These are phyloP conservation scores for Capniomyces stellatus DNA, from an alignment of 371 early-diverging fungal species.

Conservation along the genomic window DNA sequence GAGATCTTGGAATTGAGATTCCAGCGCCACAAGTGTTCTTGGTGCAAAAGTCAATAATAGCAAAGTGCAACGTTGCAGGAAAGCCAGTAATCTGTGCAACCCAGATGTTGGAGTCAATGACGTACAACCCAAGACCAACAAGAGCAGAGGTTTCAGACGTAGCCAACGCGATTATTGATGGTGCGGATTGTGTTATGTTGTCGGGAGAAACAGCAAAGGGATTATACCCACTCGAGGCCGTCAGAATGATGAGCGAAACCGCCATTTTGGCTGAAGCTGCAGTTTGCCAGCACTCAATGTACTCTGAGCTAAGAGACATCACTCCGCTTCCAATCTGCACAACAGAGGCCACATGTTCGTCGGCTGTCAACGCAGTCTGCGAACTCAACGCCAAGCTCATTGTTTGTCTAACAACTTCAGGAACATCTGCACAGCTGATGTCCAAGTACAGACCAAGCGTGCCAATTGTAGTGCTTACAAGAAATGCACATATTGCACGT, in stretches of 20 bases:
- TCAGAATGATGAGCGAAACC: constrained; percentile 58
- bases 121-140: constrained; percentile 86
- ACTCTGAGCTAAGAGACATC: constrained; percentile 58
- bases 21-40: constrained; percentile 80
- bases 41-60: constrained; percentile 94
- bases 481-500: constrained; percentile 66
- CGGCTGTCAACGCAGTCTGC: constrained; percentile 77
- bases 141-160: constrained; percentile 98
- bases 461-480: constrained; percentile 83
- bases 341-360: constrained; percentile 83
- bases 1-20: constrained; percentile 96
- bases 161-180: constrained; percentile 94
- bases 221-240: constrained; percentile 56
- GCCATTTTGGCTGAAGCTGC: constrained; percentile 56
- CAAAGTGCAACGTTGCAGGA: constrained; percentile 79
- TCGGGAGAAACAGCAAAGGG: constrained; percentile 97
- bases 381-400: constrained; percentile 76
- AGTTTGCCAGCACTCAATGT: constrained; percentile 56
- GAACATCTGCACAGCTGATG: constrained; percentile 73
- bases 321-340: constrained; percentile 55
- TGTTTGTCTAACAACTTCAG: constrained; percentile 73
- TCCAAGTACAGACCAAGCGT: constrained; percentile 88
- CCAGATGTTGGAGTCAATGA: constrained; percentile 99
- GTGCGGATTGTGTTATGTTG: constrained; percentile 97
- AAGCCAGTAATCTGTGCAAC: constrained; percentile 98